Evolutionary conservation across 2,329 filamentous ascomycete genomes (phyloP).

Genomic region (Xylaria sp.): DNA sequence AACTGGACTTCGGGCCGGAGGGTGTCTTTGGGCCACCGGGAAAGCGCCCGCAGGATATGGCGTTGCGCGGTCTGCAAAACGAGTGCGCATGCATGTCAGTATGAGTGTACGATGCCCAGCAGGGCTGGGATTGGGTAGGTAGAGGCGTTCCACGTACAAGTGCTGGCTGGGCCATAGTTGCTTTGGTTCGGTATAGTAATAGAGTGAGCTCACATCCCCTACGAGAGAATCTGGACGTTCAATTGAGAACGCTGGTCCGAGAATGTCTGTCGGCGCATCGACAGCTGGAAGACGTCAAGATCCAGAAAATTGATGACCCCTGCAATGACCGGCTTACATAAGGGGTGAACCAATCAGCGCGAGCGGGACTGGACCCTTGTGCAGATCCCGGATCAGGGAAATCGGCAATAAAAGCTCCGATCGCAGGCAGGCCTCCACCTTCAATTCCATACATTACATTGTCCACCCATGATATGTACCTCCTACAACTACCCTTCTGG

Average conservation of each 20-base stretch:
- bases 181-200: neutral
- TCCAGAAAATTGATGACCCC: constrained; percentile 22
- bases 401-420: constrained; percentile 15
- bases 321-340: constrained; percentile 24
- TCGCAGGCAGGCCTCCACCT: constrained; percentile 18
- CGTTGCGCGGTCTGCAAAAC: constrained; percentile 46
- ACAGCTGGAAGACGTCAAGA: constrained; percentile 6
- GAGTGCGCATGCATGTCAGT: constrained; percentile 9
- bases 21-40: constrained; percentile 65
- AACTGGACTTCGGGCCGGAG: constrained; percentile 66
- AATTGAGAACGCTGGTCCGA: constrained; percentile 1
- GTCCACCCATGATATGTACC: no score
- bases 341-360: neutral
- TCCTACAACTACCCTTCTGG: no score
- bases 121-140: neutral
- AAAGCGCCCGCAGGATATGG: constrained; percentile 54
- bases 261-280: constrained; percentile 14
- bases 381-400: neutral
- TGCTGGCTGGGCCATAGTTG: constrained; percentile 30
- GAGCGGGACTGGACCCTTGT: constrained; percentile 8
- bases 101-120: constrained; percentile 1
- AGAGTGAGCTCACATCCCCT: constrained; percentile 12
- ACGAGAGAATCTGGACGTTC: neutral
- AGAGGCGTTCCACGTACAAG: constrained; percentile 24
- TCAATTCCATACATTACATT: no score